Percentiles rank a stretch among this genome's conserved stretches.
Evolutionary conservation across 2,329 filamentous ascomycete species (phyloP).

Genomic region (Monosporascus sp.): DNA sequence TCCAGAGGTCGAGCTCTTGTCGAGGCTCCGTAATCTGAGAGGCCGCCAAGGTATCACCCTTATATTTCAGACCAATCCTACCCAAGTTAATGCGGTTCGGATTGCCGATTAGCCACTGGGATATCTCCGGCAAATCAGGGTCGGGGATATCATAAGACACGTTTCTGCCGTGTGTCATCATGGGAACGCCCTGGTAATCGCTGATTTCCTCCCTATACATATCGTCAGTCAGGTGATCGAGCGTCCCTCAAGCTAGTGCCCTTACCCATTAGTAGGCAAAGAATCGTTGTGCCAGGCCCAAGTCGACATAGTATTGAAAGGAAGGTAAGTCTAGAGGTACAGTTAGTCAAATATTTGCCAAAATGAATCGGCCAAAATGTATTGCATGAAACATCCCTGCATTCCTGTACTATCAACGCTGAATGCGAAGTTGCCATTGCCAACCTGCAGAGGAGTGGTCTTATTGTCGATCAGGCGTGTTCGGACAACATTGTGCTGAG

Average conservation of each 20-base stretch:
- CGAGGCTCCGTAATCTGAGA: slow-evolving; percentile 22
- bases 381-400: slow-evolving; percentile 1
- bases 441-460: slow-evolving; percentile 24
- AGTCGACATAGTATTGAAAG: slow-evolving; percentile 24
- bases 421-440: slow-evolving; percentile 26
- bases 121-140: slow-evolving; percentile 29
- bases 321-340: slow-evolving; percentile 16
- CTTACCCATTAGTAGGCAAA: slow-evolving; percentile 31
- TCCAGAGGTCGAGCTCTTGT: slow-evolving; percentile 34
- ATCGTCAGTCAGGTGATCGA: not conserved
- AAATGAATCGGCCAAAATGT: not conserved
- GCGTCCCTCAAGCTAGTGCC: not conserved
- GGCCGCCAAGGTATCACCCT: slow-evolving; percentile 24
- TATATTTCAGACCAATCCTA: slow-evolving; percentile 36
- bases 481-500: slow-evolving; percentile 19
- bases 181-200: slow-evolving; percentile 29
- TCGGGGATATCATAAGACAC: slow-evolving; percentile 35
- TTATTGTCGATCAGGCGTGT: slow-evolving; percentile 18
- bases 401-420: slow-evolving; percentile 27
- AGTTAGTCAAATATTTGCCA: not conserved
- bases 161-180: slow-evolving; percentile 31
- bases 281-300: slow-evolving; percentile 27
- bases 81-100: slow-evolving; percentile 41
- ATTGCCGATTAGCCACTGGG: slow-evolving; percentile 48
- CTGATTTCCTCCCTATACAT: slow-evolving; percentile 18